Evolutionary conservation across 2,329 filamentous ascomycete genomes (phyloP).

Genomic region (Macrophomina phaseolina): DNA sequence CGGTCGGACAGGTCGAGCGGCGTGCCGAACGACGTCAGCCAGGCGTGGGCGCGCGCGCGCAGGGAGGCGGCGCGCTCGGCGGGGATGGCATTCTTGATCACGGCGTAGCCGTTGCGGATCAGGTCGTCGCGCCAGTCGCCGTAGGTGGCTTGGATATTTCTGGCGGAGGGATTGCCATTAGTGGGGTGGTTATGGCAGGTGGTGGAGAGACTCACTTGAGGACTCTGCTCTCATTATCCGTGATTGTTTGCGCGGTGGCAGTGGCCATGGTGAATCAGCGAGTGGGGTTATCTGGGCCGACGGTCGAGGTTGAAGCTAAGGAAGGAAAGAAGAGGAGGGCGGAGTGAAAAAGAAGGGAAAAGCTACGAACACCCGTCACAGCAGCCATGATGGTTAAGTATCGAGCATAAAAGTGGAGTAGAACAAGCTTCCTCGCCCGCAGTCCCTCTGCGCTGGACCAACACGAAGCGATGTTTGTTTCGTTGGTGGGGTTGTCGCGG

Average conservation of each 20-base stretch:
- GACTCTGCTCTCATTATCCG: neutral
- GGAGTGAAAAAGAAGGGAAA: neutral
- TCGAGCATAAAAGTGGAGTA: neutral
- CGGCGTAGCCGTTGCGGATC: constrained; percentile 47
- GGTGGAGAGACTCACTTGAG: neutral
- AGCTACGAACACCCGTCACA: too few relatives aligned
- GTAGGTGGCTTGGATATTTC: constrained; percentile 30
- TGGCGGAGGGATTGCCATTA: neutral
- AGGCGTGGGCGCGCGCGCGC: constrained; percentile 48
- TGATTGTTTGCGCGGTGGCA: neutral
- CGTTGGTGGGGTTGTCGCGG: constrained; percentile 1
- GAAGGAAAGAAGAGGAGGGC: neutral
- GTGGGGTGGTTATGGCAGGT: neutral
- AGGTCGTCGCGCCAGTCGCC: constrained; percentile 53
- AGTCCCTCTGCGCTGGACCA: neutral
- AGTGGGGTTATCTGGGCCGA: constrained; percentile 5
- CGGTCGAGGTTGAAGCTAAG: neutral
- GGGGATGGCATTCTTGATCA: constrained; percentile 50
- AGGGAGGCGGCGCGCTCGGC: constrained; percentile 49
- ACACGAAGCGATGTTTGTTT: constrained; percentile 12
- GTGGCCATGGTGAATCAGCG: neutral
- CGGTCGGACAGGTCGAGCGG: constrained; percentile 46
- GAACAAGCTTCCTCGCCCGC: neutral
- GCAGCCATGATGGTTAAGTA: constrained; percentile 2
- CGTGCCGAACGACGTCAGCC: constrained; percentile 50